Percentiles rank a stretch among this genome's conserved stretches.
These are phyloP conservation scores for Scleromitrula shiraiana DNA, from an alignment of 2,329 filamentous ascomycete genomes.

Conservation along the genomic window DNA sequence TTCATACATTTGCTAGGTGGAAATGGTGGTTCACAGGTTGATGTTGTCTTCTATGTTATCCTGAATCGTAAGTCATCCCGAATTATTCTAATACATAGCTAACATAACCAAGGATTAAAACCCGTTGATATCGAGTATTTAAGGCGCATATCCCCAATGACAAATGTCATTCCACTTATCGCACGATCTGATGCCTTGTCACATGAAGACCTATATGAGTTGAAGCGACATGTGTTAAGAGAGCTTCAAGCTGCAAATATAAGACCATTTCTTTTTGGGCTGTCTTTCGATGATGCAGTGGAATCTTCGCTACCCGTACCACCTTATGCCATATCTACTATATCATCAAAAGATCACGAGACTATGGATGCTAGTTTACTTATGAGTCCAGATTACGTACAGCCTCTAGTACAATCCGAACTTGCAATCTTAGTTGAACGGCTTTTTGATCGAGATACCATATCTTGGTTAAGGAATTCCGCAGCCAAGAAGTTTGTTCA, in stretches of 20 bases:
- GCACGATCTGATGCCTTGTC: slow-evolving; percentile 66
- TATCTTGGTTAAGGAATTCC: slow-evolving; percentile 73
- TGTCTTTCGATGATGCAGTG: slow-evolving; percentile 16
- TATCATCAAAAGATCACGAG: slow-evolving; percentile 62
- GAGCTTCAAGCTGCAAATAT: slow-evolving; percentile 51
- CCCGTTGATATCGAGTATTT: slow-evolving; percentile 64
- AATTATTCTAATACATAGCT: slow-evolving; percentile 15
- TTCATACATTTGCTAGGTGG: slow-evolving; percentile 71
- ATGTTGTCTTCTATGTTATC: slow-evolving; percentile 78
- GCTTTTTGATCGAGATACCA: slow-evolving; percentile 70
- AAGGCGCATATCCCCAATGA: slow-evolving; percentile 58
- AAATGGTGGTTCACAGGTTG: slow-evolving; percentile 74
- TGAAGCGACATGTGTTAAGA: slow-evolving; percentile 52
- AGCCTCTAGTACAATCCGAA: slow-evolving; percentile 71
- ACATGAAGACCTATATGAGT: slow-evolving; percentile 43
- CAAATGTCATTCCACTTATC: slow-evolving; percentile 79
- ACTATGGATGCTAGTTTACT: slow-evolving; percentile 87
- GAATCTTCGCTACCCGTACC: slow-evolving; percentile 28
- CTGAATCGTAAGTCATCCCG: slow-evolving; percentile 49
- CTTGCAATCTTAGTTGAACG: slow-evolving; percentile 60
- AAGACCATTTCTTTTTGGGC: slow-evolving; percentile 56
- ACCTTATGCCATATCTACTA: slow-evolving; percentile 73
- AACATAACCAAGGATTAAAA: slow-evolving; percentile 40
- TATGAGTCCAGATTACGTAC: slow-evolving; percentile 86
- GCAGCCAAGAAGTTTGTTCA: slow-evolving; percentile 74